Conservation (phyloP, 1,284 basidiomycete species). For the Fomitiporia mediterranea region DNA sequence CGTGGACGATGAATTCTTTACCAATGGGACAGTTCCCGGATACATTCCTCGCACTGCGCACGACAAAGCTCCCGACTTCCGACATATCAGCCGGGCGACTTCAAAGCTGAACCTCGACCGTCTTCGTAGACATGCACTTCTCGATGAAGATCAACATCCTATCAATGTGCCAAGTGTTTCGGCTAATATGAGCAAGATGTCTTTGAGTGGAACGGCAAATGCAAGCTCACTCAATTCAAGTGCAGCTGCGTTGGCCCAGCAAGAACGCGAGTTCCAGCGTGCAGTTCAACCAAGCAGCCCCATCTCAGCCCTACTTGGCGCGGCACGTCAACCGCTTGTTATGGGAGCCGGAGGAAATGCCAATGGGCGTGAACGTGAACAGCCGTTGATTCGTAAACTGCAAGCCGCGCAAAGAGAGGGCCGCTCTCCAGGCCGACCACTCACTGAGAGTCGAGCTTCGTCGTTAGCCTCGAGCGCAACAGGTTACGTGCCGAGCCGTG, state of each 20-base stretch:
- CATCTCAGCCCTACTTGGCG: constrained; percentile 86
- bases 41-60: constrained; percentile 79
- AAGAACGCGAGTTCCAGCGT: constrained; percentile 94
- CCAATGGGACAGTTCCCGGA: constrained; percentile 73
- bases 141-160: constrained; percentile 53
- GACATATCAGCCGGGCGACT: constrained; percentile 54
- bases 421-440: constrained; percentile 27
- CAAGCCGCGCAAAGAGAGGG: constrained; percentile 39
- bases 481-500: constrained; percentile 29
- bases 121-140: constrained; percentile 52
- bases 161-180: constrained; percentile 37
- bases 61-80: constrained; percentile 71
- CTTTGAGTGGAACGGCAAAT: constrained; percentile 22
- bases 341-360: constrained; percentile 49
- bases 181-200: constrained; percentile 20
- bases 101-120: constrained; percentile 70
- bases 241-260: constrained; percentile 68
- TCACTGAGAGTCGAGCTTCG: not conserved
- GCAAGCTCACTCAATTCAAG: constrained; percentile 33
- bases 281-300: constrained; percentile 95
- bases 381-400: constrained; percentile 53
- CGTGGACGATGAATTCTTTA: constrained; percentile 84
- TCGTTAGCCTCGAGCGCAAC: constrained; percentile 18
- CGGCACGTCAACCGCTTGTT: constrained; percentile 83
- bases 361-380: constrained; percentile 35